phyloP scores from a whole-genome alignment of 2,329 filamentous ascomycete species.

The Arthrinium phaeospermum region DNA sequence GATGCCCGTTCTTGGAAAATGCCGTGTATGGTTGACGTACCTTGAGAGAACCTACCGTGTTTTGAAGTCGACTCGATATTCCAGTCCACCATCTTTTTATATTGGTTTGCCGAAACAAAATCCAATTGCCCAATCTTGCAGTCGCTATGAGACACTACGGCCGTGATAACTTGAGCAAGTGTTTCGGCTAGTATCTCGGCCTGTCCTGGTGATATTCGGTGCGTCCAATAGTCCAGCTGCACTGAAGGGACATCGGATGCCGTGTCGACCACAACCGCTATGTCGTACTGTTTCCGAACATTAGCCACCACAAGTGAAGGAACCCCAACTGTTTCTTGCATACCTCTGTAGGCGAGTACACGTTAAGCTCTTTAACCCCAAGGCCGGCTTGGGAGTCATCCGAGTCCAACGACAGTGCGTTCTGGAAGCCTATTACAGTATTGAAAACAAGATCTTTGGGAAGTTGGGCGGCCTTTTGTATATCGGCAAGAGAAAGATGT shows the following conservation, averaged over 20 bases:
- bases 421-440: constrained; percentile 23
- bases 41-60: background rate
- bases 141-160: constrained; percentile 15
- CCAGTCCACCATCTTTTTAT: constrained; percentile 19
- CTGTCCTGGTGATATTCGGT: constrained; percentile 7
- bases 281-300: constrained; percentile 15
- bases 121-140: constrained; percentile 8
- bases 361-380: constrained; percentile 9
- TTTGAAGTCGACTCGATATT: constrained; percentile 8
- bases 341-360: constrained; percentile 23
- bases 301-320: background rate
- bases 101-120: background rate
- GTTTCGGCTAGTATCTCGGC: constrained; percentile 18
- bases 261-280: constrained; percentile 22
- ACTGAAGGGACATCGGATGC: background rate
- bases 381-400: background rate
- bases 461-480: constrained; percentile 14
- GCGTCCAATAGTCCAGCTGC: constrained; percentile 20
- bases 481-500: constrained; percentile 21
- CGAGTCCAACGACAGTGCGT: constrained; percentile 10
- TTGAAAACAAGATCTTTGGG: constrained; percentile 21
- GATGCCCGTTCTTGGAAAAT: constrained; percentile 20
- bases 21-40: constrained; percentile 18
- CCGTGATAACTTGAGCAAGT: constrained; percentile 13
- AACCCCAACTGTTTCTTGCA: background rate